Evolutionary conservation across 108 stramenopile species (phyloP).

Genomic region (Mediolabrus comicus): DNA sequence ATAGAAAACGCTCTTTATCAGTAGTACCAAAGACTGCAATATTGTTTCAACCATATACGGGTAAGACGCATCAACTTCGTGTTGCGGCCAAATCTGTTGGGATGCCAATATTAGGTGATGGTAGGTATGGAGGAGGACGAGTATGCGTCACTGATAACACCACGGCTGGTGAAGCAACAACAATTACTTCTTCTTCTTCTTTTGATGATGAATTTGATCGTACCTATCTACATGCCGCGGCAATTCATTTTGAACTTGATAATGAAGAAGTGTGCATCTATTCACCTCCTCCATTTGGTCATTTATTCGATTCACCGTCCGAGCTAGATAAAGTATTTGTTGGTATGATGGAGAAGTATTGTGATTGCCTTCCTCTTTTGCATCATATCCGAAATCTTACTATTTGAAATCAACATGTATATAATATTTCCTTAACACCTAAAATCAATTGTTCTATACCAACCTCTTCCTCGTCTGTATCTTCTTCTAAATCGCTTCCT

Average conservation of each 20-base stretch:
- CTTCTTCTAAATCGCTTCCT: conserved; percentile 4
- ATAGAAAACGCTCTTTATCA: background rate
- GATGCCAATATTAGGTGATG: conserved; percentile 71
- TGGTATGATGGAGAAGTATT: conserved; percentile 60
- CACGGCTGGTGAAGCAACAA: background rate
- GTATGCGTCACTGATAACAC: background rate
- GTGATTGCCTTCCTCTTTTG: conserved; percentile 50
- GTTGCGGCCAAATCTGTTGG: conserved; percentile 81
- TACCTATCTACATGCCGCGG: conserved; percentile 46
- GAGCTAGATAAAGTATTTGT: conserved; percentile 30
- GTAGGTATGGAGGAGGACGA: conserved; percentile 58
- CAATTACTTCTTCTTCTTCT: background rate
- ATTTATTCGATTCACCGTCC: conserved; percentile 9
- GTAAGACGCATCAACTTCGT: conserved; percentile 82
- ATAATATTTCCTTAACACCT: background rate
- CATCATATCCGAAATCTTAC: conserved; percentile 4
- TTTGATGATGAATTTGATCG: conserved; percentile 29
- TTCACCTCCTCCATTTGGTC: conserved; percentile 48
- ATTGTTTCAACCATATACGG: conserved; percentile 76
- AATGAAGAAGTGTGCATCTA: conserved; percentile 46
- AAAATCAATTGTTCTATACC: conserved; percentile 10
- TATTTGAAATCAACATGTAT: too few species aligned
- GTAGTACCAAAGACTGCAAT: conserved; percentile 51
- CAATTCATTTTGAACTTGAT: conserved; percentile 38
- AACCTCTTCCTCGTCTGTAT: background rate